Evolutionary conservation across 108 stramenopile genomes (phyloP).

Genomic region (Pseudonitzschia multiseries): DNA sequence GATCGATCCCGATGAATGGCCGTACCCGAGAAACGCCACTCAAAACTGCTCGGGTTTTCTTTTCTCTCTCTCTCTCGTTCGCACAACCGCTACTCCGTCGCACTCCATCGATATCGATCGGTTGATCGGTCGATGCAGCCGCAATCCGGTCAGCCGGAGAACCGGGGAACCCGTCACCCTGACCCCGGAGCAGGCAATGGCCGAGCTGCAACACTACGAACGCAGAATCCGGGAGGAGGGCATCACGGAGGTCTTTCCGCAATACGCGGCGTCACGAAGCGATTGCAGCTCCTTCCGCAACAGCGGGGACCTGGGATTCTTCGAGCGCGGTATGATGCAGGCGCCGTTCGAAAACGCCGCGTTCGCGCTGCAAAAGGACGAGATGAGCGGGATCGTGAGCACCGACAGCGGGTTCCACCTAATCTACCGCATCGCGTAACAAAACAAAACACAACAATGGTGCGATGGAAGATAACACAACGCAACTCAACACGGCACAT

Average conservation of each 20-base stretch:
- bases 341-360: constrained; percentile 93
- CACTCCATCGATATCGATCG: background rate
- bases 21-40: no score
- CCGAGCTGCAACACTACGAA: constrained; percentile 67
- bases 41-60: no score
- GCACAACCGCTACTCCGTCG: no score
- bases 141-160: constrained; percentile 77
- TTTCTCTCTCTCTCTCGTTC: no score
- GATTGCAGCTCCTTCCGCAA: constrained; percentile 80
- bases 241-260: constrained; percentile 63
- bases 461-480: background rate
- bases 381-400: constrained; percentile 89
- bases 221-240: constrained; percentile 62
- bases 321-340: constrained; percentile 89
- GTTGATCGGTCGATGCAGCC: constrained; percentile 1
- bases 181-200: constrained; percentile 71
- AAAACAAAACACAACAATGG: background rate
- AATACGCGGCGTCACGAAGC: constrained; percentile 69
- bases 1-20: background rate
- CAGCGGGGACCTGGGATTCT: constrained; percentile 88
- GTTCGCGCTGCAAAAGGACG: constrained; percentile 80
- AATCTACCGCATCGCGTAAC: constrained; percentile 87
- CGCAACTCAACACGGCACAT: no score
- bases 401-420: constrained; percentile 96
- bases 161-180: constrained; percentile 68